Conservation (phyloP, 805 yeast species). For the Metschnikowia corniflorae region DNA sequence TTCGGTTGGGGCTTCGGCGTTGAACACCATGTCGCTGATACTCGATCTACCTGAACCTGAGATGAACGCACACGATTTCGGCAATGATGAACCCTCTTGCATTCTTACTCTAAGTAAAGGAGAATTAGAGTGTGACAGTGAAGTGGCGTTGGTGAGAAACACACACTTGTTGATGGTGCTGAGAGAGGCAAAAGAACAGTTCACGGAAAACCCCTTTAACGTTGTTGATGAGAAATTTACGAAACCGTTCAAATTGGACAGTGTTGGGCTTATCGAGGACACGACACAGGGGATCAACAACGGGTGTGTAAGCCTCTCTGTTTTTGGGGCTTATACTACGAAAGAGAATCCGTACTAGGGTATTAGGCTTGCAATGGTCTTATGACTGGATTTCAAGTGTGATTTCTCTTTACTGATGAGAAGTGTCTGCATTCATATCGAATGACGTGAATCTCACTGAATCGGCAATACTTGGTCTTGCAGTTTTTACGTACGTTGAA, state of each 20-base stretch:
- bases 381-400: no score
- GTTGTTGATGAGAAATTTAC: conserved; percentile 11
- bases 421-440: no score
- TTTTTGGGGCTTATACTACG: conserved; percentile 41
- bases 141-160: conserved; percentile 30
- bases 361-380: background rate
- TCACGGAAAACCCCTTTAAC: conserved; percentile 9
- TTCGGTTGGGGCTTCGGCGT: conserved; percentile 4
- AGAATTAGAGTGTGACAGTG: conserved; percentile 32
- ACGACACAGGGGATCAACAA: conserved; percentile 35
- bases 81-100: conserved; percentile 10
- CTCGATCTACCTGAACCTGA: conserved; percentile 32
- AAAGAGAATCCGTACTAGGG: conserved; percentile 33
- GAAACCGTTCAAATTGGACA: conserved; percentile 27
- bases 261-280: conserved; percentile 38
- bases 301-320: conserved; percentile 40
- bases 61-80: conserved; percentile 20
- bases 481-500: no score
- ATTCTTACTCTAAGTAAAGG: conserved; percentile 24
- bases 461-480: no score
- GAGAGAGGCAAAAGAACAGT: conserved; percentile 8
- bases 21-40: conserved; percentile 14
- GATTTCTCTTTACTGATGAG: no score
- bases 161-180: conserved; percentile 20
- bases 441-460: no score